Percentiles rank a stretch among this genome's conserved stretches.
phyloP scores from a whole-genome alignment of 495 filamentous ascomycete species.

The Trichoderma virens region DNA sequence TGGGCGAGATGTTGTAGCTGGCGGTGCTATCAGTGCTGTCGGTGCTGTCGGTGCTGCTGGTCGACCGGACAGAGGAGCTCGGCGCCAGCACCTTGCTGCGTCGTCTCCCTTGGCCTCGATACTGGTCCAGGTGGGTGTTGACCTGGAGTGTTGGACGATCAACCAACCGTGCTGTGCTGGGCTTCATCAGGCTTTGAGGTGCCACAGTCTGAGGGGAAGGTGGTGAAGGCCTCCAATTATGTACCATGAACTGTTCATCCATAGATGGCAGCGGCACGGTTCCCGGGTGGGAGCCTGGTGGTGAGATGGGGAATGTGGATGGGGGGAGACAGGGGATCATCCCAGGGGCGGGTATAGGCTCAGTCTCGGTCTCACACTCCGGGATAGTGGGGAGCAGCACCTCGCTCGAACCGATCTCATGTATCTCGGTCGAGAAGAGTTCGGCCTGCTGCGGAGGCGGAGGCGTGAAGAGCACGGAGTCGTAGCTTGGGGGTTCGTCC shows the following conservation, averaged over 20 bases:
- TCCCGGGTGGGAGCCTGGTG: slow-evolving; percentile 6
- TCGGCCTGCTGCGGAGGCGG: slow-evolving; percentile 19
- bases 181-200: slow-evolving; percentile 4
- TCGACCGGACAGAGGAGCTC: slow-evolving; percentile 33
- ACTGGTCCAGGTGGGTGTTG: slow-evolving; percentile 21
- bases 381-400: slow-evolving; percentile 15
- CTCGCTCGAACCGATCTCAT: slow-evolving; percentile 39
- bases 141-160: slow-evolving; percentile 22
- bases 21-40: slow-evolving; percentile 21
- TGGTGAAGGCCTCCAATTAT: slow-evolving; percentile 8
- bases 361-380: slow-evolving; percentile 16
- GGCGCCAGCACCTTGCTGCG: slow-evolving; percentile 29
- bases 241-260: background rate
- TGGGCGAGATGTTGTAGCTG: slow-evolving; percentile 29
- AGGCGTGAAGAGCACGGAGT: slow-evolving; percentile 23
- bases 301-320: slow-evolving; percentile 17
- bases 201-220: slow-evolving; percentile 1
- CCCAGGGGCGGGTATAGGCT: slow-evolving; percentile 16
- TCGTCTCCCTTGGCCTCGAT: slow-evolving; percentile 10
- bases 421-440: slow-evolving; percentile 33
- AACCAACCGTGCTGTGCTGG: background rate
- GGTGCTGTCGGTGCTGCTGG: slow-evolving; percentile 26
- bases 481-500: slow-evolving; percentile 34
- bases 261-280: slow-evolving; percentile 2
- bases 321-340: background rate